Evolutionary conservation across 108 stramenopile species (phyloP).

Genomic region (Nitzschia sp.): DNA sequence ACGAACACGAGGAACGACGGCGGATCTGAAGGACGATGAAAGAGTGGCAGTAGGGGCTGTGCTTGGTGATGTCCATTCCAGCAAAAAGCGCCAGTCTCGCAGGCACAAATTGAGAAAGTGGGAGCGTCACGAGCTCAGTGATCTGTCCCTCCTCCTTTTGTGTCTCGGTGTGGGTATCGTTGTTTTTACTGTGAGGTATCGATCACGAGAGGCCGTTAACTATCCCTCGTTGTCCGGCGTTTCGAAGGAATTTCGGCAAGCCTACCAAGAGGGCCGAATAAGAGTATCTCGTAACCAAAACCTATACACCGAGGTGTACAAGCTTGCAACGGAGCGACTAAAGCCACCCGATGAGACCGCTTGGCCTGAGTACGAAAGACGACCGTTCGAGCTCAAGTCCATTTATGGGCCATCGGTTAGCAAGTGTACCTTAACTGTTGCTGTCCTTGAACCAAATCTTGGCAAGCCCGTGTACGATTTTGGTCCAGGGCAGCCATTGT

Average conservation of each 20-base stretch:
- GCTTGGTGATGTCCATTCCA: background rate
- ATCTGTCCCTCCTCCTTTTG: background rate
- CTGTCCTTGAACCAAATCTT: background rate
- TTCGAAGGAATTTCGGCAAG: conserved; percentile 5
- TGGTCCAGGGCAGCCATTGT: conserved; percentile 1
- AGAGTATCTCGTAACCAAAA: background rate
- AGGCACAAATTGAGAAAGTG: background rate
- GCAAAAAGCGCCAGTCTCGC: background rate
- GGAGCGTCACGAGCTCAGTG: conserved; percentile 9
- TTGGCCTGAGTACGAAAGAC: background rate
- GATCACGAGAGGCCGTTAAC: background rate
- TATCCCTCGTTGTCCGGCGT: background rate
- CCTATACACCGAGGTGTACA: background rate
- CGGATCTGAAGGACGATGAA: background rate
- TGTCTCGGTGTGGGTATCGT: background rate
- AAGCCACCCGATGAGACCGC: conserved; percentile 1
- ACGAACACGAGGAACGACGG: background rate
- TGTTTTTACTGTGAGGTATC: conserved; percentile 1
- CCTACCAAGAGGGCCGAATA: background rate
- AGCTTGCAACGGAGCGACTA: background rate
- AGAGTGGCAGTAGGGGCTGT: background rate
- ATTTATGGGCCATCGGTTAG: background rate
- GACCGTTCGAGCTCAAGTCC: background rate
- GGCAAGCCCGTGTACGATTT: conserved; percentile 6
- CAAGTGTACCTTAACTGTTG: background rate